Evolutionary conservation across 345 rosid species (phyloP).

Genomic region (Acer yangbiense): DNA sequence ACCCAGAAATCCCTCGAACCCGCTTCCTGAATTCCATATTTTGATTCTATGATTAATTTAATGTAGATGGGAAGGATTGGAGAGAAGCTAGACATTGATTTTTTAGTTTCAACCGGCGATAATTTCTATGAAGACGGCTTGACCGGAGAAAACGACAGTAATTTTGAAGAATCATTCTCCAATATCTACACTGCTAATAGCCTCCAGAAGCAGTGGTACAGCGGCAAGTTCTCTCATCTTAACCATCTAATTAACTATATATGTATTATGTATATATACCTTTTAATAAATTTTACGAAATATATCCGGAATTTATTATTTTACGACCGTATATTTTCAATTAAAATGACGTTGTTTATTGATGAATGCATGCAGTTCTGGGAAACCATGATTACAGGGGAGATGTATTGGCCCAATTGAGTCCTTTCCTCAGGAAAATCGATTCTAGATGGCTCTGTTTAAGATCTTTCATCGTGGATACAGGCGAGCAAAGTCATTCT

Average conservation of each 20-base stretch:
- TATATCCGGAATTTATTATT: too few species aligned
- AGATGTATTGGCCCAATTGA: slow-evolving; percentile 44
- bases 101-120: slow-evolving; percentile 86
- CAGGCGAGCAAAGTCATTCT: slow-evolving; percentile 17
- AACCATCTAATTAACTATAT: too few species aligned
- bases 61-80: slow-evolving; percentile 79
- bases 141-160: slow-evolving; percentile 46
- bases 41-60: too few species aligned
- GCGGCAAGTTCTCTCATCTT: slow-evolving; percentile 30
- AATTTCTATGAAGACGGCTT: slow-evolving; percentile 86
- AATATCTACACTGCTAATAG: slow-evolving; percentile 65
- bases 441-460: slow-evolving; percentile 54
- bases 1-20: background rate
- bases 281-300: too few species aligned
- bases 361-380: slow-evolving; percentile 36
- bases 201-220: slow-evolving; percentile 84
- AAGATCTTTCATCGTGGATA: slow-evolving; percentile 43
- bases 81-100: slow-evolving; percentile 57
- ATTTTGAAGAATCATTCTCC: slow-evolving; percentile 65
- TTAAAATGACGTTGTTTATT: background rate
- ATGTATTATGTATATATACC: too few species aligned
- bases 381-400: slow-evolving; percentile 63
- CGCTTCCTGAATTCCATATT: background rate
- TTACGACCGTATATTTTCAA: background rate
- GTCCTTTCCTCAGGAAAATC: slow-evolving; percentile 32